Evolutionary conservation across 495 filamentous ascomycete species (phyloP).

Genomic region (Talaromyces liani): DNA sequence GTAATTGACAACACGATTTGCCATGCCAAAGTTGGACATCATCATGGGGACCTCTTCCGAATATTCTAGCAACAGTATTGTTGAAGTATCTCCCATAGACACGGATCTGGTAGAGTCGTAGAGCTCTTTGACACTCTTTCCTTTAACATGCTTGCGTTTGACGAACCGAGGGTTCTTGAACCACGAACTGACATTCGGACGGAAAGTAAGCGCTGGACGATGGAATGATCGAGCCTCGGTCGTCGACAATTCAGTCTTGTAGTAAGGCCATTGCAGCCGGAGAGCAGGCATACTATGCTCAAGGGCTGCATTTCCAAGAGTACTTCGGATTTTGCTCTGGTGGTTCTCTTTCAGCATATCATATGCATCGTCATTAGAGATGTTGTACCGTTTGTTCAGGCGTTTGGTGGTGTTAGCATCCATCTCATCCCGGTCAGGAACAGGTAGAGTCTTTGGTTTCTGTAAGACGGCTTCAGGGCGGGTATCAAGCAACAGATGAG

Average conservation of each 20-base stretch:
- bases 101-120: constrained; percentile 71
- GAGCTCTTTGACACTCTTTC: constrained; percentile 64
- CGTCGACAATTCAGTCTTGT: constrained; percentile 72
- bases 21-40: constrained; percentile 96
- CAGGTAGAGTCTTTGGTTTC: constrained; percentile 28
- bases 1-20: constrained; percentile 89
- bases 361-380: constrained; percentile 93
- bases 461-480: constrained; percentile 40
- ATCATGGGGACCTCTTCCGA: constrained; percentile 88
- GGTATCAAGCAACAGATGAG: constrained; percentile 72
- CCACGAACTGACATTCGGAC: constrained; percentile 49
- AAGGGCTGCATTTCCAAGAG: constrained; percentile 72
- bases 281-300: constrained; percentile 90
- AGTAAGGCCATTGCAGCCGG: constrained; percentile 88
- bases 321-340: constrained; percentile 89
- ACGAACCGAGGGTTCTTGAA: constrained; percentile 35
- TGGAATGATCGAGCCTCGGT: constrained; percentile 86
- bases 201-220: constrained; percentile 63
- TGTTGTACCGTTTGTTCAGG: constrained; percentile 78
- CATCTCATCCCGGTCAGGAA: constrained; percentile 29
- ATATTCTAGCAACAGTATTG: constrained; percentile 82
- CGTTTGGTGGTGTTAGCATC: constrained; percentile 32
- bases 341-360: constrained; percentile 94
- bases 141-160: constrained; percentile 73
- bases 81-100: constrained; percentile 79